Percentiles rank a stretch among this genome's conserved stretches.
phyloP scores from a whole-genome alignment of 108 stramenopile genomes.

The Thalassiosira profunda region DNA sequence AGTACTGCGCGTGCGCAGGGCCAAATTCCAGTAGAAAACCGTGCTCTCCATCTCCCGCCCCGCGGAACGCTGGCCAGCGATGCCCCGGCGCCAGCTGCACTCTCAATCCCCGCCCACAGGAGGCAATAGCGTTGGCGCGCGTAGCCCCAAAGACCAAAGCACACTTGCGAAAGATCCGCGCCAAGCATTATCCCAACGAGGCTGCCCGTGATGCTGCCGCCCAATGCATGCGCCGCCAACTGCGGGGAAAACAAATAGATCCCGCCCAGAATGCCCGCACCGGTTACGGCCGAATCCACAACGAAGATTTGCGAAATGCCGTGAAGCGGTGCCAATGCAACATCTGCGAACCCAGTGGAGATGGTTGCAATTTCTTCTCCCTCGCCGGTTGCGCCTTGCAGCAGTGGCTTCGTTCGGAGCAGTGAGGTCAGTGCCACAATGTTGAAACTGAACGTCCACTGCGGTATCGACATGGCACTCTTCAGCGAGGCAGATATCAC shows the following conservation, averaged over 20 bases:
- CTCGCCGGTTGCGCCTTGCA: conserved; percentile 10
- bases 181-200: conserved; percentile 46
- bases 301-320: conserved; percentile 92
- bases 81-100: too few relatives aligned
- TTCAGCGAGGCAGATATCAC: conserved; percentile 64
- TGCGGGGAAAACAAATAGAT: conserved; percentile 57
- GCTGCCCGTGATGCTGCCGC: conserved; percentile 59
- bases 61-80: too few relatives aligned
- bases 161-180: conserved; percentile 53
- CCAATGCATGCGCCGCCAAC: conserved; percentile 67
- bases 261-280: conserved; percentile 50
- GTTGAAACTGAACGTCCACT: conserved; percentile 89
- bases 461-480: conserved; percentile 55
- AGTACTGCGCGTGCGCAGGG: too few relatives aligned
- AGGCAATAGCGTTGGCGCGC: too few relatives aligned
- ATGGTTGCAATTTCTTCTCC: neutral
- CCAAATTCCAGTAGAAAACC: too few relatives aligned
- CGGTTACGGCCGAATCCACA: conserved; percentile 66
- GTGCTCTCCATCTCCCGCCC: too few relatives aligned
- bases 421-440: conserved; percentile 66
- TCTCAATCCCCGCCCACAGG: too few relatives aligned
- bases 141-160: conserved; percentile 75
- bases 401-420: conserved; percentile 54
- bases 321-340: conserved; percentile 50
- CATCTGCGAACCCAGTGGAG: neutral